A percentile compares a stretch with the other conserved stretches of the same genome.
Evolutionary conservation across 2,329 filamentous ascomycete genomes (phyloP).

Genomic region (Fusarium odoratissimum): DNA sequence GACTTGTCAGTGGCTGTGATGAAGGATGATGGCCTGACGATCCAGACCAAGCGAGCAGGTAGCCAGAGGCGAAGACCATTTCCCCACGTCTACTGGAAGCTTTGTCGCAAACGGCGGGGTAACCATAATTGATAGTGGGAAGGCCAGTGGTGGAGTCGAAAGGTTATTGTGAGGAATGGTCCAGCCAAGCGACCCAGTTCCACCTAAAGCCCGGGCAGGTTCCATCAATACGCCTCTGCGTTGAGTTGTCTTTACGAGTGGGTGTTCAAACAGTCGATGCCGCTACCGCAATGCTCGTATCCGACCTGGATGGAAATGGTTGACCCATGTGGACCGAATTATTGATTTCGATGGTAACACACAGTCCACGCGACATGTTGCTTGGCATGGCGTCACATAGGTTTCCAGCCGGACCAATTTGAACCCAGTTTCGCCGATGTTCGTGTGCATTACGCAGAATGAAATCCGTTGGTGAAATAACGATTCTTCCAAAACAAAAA

Average conservation of each 20-base stretch:
- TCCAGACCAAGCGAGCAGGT: slow-evolving; percentile 37
- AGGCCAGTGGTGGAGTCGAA: slow-evolving; percentile 39
- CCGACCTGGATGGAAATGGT: background rate
- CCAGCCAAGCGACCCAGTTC: slow-evolving; percentile 29
- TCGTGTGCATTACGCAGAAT: background rate
- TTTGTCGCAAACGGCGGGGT: slow-evolving; percentile 46
- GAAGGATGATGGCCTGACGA: slow-evolving; percentile 45
- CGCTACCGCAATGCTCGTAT: background rate
- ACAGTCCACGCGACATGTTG: slow-evolving; percentile 1
- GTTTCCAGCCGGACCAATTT: slow-evolving; percentile 15
- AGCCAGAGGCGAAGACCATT: slow-evolving; percentile 30
- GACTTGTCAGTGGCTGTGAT: slow-evolving; percentile 40
- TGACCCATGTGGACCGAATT: background rate
- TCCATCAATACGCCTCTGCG: background rate
- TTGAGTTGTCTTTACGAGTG: background rate
- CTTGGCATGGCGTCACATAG: slow-evolving; percentile 23
- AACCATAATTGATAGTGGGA: slow-evolving; percentile 33
- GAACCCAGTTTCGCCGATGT: slow-evolving; percentile 19
- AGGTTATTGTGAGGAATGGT: slow-evolving; percentile 29
- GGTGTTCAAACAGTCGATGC: background rate
- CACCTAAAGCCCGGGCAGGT: slow-evolving; percentile 12
- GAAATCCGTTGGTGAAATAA: background rate
- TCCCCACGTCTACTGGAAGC: slow-evolving; percentile 41
- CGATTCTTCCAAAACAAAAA: background rate
- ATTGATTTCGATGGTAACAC: background rate